A percentile compares a stretch with the other conserved stretches of the same genome.
phyloP scores from a whole-genome alignment of 768 basidiomycete species.

The Tricholoma saponaceum region DNA sequence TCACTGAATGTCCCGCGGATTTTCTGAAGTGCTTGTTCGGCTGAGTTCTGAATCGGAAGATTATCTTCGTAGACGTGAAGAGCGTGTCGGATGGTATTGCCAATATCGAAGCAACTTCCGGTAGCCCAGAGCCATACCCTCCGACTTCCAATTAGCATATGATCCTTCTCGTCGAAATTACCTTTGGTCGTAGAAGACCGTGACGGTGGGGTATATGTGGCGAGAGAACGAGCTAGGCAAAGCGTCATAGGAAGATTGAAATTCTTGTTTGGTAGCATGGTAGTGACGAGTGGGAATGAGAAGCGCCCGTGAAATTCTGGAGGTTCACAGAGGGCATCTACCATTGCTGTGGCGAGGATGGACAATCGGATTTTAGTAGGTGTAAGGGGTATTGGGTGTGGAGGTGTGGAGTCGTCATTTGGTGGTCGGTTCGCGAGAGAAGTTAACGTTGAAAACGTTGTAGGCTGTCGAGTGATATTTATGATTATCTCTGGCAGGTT shows the following conservation, averaged over 20 bases:
- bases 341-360: constrained; percentile 36
- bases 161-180: constrained; percentile 15
- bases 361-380: constrained; percentile 36
- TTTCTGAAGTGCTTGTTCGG: constrained; percentile 18
- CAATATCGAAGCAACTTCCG: constrained; percentile 28
- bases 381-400: constrained; percentile 21
- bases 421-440: too few species aligned
- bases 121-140: constrained; percentile 14
- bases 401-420: constrained; percentile 11
- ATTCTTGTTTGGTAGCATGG: constrained; percentile 35
- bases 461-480: too few species aligned
- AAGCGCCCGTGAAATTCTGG: too few species aligned
- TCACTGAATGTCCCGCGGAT: constrained; percentile 26
- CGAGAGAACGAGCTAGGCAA: constrained; percentile 38
- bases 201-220: constrained; percentile 22
- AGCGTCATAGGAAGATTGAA: constrained; percentile 38
- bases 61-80: constrained; percentile 30
- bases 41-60: too few species aligned
- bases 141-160: constrained; percentile 12
- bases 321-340: constrained; percentile 28
- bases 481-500: too few species aligned
- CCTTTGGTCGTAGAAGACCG: constrained; percentile 2
- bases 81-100: constrained; percentile 29
- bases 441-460: too few species aligned
- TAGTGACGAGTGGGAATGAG: constrained; percentile 32